These are phyloP conservation scores for Zymoseptoria ardabiliae DNA, from an alignment of 2,329 filamentous ascomycete species.

Conservation along the genomic window DNA sequence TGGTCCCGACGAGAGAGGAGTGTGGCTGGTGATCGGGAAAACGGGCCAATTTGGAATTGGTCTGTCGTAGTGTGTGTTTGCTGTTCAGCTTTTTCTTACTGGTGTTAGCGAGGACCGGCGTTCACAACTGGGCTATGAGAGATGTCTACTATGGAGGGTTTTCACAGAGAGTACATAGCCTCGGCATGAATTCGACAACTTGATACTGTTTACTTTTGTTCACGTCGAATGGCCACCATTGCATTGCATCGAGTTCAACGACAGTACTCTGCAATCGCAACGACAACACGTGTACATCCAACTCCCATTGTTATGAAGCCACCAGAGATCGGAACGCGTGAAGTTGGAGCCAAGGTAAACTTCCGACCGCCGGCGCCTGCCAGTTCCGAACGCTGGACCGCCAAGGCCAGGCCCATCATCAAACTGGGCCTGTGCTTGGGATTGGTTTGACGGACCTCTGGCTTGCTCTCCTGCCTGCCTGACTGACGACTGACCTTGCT, in stretches of 20 bases:
- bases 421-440: background rate
- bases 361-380: background rate
- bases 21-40: background rate
- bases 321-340: background rate
- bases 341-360: background rate
- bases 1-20: background rate
- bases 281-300: background rate
- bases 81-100: slow-evolving; percentile 1
- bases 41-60: slow-evolving; percentile 4
- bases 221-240: no score
- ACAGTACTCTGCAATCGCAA: background rate
- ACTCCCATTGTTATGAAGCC: background rate
- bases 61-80: background rate
- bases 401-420: background rate
- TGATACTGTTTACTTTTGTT: background rate
- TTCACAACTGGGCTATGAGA: slow-evolving; percentile 6
- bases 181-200: slow-evolving; percentile 4
- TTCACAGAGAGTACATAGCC: slow-evolving; percentile 8
- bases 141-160: slow-evolving; percentile 9
- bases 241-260: background rate
- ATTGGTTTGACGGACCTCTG: no score
- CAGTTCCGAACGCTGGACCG: background rate
- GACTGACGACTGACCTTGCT: no score
- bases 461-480: background rate
- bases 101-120: slow-evolving; percentile 4